Evolutionary conservation across 345 rosid genomes (phyloP), one percentile per base, ranked within the genome.

Genomic region (Boechera retrofracta): DNA sequence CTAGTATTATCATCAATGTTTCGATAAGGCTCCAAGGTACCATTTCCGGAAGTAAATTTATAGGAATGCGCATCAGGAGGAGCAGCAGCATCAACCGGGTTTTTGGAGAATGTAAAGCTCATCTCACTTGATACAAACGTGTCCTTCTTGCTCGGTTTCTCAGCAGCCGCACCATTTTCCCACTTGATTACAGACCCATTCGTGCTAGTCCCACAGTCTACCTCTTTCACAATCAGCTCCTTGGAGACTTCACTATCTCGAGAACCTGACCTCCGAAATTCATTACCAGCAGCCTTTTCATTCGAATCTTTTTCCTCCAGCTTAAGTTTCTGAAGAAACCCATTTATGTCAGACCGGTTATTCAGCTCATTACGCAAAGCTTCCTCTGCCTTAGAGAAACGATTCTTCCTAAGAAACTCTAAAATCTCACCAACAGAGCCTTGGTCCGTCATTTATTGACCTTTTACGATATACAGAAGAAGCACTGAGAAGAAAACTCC

Each of bases 191-290:
- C 94, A 72, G 86, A 80, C 8, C 89, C 91, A 67, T 86, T 89
- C 57, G 85, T 83, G 49, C 79, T 84, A 54, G 88, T 82, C 54
- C 96, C 91, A 73, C 84, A 92, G 80, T 91, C 96, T 44, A 96
- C 85, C 75, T 96, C 99, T 80, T 91, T 96, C 63, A 96, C 91
- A 81, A 96, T 81, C 44, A 93, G 92, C 84, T 96, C 99, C 71
- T 85, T 83, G 8, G 92, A 89, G 71, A 83, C 62, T 54, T 87
- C 96, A 49, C 82, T 80, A 60, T 72, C 82, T 26, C 54, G 83
- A 77, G 89, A 84, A 65, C 83, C 80, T 5, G 85, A 76, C 51
- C 80, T 84, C 58, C 51, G 82, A 67, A 74, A 57, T 61, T 77
- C 83, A 39, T 31, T 66, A 2, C 51, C 66, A 26, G 52, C 32